These are phyloP conservation scores for Paramecium primaurelia DNA, from an alignment of 73 alveolate species.

Conservation along the genomic window DNA sequence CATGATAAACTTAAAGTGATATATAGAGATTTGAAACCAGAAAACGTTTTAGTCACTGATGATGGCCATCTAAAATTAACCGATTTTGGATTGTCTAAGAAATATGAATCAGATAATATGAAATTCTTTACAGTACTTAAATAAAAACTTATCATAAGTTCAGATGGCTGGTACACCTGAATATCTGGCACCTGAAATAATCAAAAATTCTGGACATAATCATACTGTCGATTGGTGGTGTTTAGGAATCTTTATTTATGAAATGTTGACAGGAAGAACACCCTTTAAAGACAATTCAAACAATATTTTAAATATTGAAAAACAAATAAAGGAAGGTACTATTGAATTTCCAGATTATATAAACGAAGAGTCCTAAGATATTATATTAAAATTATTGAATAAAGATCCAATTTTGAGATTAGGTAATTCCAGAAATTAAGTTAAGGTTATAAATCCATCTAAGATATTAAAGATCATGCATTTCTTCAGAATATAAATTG, in stretches of 20 bases:
- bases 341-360: neutral
- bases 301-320: neutral
- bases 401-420: slow-evolving; percentile 21
- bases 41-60: slow-evolving; percentile 72
- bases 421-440: neutral
- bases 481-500: slow-evolving; percentile 64
- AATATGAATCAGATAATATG: slow-evolving; percentile 45
- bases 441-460: slow-evolving; percentile 15
- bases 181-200: slow-evolving; percentile 37
- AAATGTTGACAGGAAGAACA: slow-evolving; percentile 42
- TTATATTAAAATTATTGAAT: neutral
- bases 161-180: slow-evolving; percentile 49
- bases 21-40: slow-evolving; percentile 75
- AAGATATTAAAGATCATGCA: slow-evolving; percentile 66
- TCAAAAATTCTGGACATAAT: neutral
- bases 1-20: slow-evolving; percentile 46
- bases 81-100: slow-evolving; percentile 77
- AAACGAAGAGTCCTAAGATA: neutral
- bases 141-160: neutral
- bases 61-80: slow-evolving; percentile 80
- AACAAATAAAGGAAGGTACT: neutral
- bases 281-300: neutral
- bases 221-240: slow-evolving; percentile 45
- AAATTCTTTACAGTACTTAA: slow-evolving; percentile 54
- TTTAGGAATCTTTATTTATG: slow-evolving; percentile 23